Percentiles rank a stretch among this genome's conserved stretches.
These are phyloP conservation scores for Fonsecaea pedrosoi DNA, from an alignment of 2,329 filamentous ascomycete genomes.

Conservation along the genomic window DNA sequence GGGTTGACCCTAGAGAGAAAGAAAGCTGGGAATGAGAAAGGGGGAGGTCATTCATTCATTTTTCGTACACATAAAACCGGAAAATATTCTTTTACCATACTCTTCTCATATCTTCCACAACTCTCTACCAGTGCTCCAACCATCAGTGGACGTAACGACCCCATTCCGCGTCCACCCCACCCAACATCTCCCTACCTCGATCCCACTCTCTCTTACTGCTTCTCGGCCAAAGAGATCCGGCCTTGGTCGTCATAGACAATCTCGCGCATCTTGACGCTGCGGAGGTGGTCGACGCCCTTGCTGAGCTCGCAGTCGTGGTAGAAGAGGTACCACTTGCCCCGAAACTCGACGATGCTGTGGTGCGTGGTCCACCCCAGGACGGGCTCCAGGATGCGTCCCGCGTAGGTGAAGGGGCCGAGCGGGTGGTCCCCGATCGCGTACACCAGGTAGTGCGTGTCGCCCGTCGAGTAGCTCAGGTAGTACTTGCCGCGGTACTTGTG, in stretches of 20 bases:
- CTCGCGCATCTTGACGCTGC: constrained; percentile 76
- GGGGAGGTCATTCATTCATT: too few relatives aligned
- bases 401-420: constrained; percentile 74
- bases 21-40: neutral
- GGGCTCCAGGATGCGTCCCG: constrained; percentile 73
- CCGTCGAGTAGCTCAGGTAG: constrained; percentile 80
- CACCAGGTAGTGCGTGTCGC: constrained; percentile 75
- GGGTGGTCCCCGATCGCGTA: constrained; percentile 72
- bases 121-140: too few relatives aligned
- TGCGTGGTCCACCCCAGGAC: constrained; percentile 83
- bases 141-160: too few relatives aligned
- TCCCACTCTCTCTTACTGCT: constrained; percentile 17
- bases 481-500: constrained; percentile 74
- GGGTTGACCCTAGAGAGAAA: too few relatives aligned
- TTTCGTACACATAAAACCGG: too few relatives aligned
- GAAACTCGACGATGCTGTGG: constrained; percentile 77
- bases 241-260: constrained; percentile 50
- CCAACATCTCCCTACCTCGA: neutral
- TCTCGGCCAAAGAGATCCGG: constrained; percentile 30
- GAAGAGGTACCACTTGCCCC: constrained; percentile 75
- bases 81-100: too few relatives aligned
- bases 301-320: constrained; percentile 76
- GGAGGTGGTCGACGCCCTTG: constrained; percentile 71
- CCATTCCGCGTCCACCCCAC: neutral
- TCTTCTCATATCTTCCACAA: too few relatives aligned